phyloP scores from a whole-genome alignment of 495 filamentous ascomycete genomes.

The Trypethelium eluteriae region DNA sequence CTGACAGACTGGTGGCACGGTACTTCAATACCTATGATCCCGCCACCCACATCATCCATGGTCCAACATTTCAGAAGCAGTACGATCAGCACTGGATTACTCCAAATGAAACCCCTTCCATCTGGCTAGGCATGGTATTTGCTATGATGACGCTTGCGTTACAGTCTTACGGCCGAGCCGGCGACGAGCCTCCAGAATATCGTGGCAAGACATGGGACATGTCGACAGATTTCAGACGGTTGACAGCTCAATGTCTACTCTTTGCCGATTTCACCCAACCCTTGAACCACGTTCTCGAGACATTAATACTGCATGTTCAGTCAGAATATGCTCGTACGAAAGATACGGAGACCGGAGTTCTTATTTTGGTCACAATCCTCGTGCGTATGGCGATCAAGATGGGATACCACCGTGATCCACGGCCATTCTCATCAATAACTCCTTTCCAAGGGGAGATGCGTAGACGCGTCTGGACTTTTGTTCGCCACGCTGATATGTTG shows the following conservation, averaged over 20 bases:
- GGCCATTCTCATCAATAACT: slow-evolving; percentile 70
- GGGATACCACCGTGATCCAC: slow-evolving; percentile 91
- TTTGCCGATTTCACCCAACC: slow-evolving; percentile 87
- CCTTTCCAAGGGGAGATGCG: slow-evolving; percentile 91
- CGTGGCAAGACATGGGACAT: slow-evolving; percentile 46
- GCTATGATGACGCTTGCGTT: slow-evolving; percentile 83
- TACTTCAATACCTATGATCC: slow-evolving; percentile 68
- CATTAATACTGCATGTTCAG: slow-evolving; percentile 75
- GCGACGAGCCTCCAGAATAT: slow-evolving; percentile 85
- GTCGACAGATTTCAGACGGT: slow-evolving; percentile 67
- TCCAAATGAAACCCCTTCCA: slow-evolving; percentile 66
- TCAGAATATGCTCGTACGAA: slow-evolving; percentile 70
- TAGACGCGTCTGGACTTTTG: slow-evolving; percentile 77
- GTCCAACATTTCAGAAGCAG: slow-evolving; percentile 74
- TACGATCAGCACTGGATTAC: slow-evolving; percentile 85
- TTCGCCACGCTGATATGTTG: slow-evolving; percentile 71
- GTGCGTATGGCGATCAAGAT: slow-evolving; percentile 83
- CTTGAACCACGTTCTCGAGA: slow-evolving; percentile 77
- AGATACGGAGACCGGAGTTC: slow-evolving; percentile 74
- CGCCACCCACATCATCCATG: slow-evolving; percentile 76
- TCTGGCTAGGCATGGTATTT: slow-evolving; percentile 87
- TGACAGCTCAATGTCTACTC: slow-evolving; percentile 80
- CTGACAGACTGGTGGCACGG: slow-evolving; percentile 68
- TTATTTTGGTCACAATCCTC: slow-evolving; percentile 73
- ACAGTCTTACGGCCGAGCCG: slow-evolving; percentile 81